Evolutionary conservation across 1,284 basidiomycete genomes (phyloP).

Genomic region (Ganoderma multipileum): DNA sequence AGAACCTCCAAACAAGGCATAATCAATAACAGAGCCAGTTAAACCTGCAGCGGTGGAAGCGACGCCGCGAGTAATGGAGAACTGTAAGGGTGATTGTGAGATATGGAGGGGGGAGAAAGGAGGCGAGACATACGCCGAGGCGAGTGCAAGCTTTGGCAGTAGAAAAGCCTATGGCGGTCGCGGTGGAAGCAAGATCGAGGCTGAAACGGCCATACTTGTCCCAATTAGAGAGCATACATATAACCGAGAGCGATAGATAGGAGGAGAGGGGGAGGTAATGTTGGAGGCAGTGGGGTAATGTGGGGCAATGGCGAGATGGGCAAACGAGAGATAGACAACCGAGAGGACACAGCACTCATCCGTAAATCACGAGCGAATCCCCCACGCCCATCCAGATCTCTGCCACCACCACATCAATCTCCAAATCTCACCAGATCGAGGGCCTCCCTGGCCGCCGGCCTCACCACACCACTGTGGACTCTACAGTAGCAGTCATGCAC

Average conservation of each 20-base stretch:
- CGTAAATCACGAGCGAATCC: too few relatives aligned
- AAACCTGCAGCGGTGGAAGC: conserved; percentile 62
- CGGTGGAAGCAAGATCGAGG: conserved; percentile 68
- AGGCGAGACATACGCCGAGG: conserved; percentile 59
- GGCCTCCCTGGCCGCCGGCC: too few relatives aligned
- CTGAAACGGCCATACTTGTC: conserved; percentile 66
- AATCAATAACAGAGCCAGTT: conserved; percentile 65
- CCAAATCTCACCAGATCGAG: too few relatives aligned
- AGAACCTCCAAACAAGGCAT: conserved; percentile 66
- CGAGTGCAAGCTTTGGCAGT: conserved; percentile 72
- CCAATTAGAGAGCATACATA: conserved; percentile 49
- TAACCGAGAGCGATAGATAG: conserved; percentile 6
- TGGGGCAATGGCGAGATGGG: neutral
- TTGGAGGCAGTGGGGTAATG: neutral
- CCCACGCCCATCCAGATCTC: too few relatives aligned
- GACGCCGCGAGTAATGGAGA: conserved; percentile 69
- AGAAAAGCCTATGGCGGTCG: conserved; percentile 66
- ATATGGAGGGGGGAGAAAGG: conserved; percentile 12
- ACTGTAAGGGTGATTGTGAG: conserved; percentile 48
- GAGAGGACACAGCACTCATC: too few relatives aligned
- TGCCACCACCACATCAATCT: too few relatives aligned
- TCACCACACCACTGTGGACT: too few relatives aligned
- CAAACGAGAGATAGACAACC: neutral
- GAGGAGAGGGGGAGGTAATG: neutral
- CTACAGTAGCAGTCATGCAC: too few relatives aligned